Base-by-base conservation (phyloP, 306 rosid species). In the Cajanus cajan region DNA sequence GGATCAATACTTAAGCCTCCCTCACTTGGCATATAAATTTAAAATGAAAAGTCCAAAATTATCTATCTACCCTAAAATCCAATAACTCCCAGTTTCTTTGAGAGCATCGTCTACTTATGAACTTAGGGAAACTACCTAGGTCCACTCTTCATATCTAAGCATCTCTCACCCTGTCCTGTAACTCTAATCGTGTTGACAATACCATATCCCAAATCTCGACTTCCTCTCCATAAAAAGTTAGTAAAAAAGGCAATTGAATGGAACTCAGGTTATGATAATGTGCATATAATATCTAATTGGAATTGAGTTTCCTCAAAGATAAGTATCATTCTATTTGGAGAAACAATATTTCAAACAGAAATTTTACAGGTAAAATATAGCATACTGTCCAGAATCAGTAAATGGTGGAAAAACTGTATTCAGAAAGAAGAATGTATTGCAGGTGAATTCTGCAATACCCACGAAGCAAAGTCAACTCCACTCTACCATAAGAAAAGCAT, bases 31-130 rank as follows among this genome's bases (percentile, higher is more conserved):
- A 81, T 28, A 37, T 40, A 24, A 45, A 72, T 62, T 41, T 33
- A 14, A 19, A 82, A 47, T 6, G 41, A 79, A 47, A 15, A 68
- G 11, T 37, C 34, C 10, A 34, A 31, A 16, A 66, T 74, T 45
- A 70, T 51, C 39, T 37, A 31, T 59, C 43, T 9, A 75, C 76
- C 70, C 68, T 62, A 68, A 74, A 24, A 39, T 7, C 64, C 67
- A 34, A 6, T 13, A 44, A 45, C 37, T 64, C 43, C 13, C 12
- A 62, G 8, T 19, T 66, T 14, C 16, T 45, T 45, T 3, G 25
- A 33, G 57, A n/a, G n/a, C n/a, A n/a, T n/a, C n/a, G n/a, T n/a
- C n/a, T n/a, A n/a, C n/a, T n/a, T n/a, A n/a, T n/a, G n/a, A n/a
- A n/a, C n/a, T n/a, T n/a, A n/a, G n/a, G 0, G 47, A 77, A 66